Evolutionary conservation across 2,329 filamentous ascomycete genomes (phyloP).

Genomic region (Colletotrichum noveboracense): DNA sequence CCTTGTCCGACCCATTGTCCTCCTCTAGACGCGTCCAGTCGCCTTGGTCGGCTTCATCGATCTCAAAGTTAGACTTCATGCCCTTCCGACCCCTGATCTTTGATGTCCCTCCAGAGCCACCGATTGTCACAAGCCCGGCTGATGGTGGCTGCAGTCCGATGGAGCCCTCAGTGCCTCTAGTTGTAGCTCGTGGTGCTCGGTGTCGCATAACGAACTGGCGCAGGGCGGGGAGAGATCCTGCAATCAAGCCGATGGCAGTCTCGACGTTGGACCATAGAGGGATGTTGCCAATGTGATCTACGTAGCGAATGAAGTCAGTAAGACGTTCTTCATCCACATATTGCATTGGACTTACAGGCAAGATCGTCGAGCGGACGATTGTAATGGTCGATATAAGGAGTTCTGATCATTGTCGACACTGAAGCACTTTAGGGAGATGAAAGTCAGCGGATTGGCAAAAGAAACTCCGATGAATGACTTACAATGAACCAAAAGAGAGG

Average conservation of each 20-base stretch:
- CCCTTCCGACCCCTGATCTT: slow-evolving; percentile 15
- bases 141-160: neutral
- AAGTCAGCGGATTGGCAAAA: neutral
- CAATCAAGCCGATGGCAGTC: slow-evolving; percentile 23
- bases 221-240: slow-evolving; percentile 22
- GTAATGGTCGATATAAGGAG: slow-evolving; percentile 26
- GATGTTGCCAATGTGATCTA: slow-evolving; percentile 25
- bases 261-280: slow-evolving; percentile 25
- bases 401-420: slow-evolving; percentile 25
- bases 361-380: slow-evolving; percentile 19
- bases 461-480: neutral
- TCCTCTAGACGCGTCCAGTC: slow-evolving; percentile 23
- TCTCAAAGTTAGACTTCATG: slow-evolving; percentile 7
- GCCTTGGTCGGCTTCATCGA: slow-evolving; percentile 6
- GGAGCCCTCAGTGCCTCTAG: neutral
- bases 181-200: neutral
- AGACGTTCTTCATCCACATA: rapidly evolving
- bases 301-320: neutral
- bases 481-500: slow-evolving; percentile 27
- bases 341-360: slow-evolving; percentile 13
- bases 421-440: slow-evolving; percentile 18
- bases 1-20: slow-evolving; percentile 18
- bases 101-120: slow-evolving; percentile 9
- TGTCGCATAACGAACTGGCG: slow-evolving; percentile 8
- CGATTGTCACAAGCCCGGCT: slow-evolving; percentile 17